Conservation (phyloP, 116 monocot species). For the Iris pallida region DNA sequence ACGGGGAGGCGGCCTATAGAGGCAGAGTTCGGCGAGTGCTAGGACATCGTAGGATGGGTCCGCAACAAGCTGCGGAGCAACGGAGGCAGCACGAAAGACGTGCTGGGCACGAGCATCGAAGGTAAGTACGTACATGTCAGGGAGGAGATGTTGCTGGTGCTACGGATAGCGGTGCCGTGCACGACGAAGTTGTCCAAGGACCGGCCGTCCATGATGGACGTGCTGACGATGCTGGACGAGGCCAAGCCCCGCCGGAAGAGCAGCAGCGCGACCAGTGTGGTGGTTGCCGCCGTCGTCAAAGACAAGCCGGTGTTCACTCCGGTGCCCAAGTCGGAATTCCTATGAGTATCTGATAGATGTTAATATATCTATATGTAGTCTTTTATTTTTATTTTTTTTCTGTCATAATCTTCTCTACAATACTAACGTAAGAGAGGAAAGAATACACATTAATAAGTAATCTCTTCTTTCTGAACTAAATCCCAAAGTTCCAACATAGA, state of each 20-base stretch:
- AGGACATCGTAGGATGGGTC: slow-evolving; percentile 84
- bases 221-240: slow-evolving; percentile 79
- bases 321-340: slow-evolving; percentile 40
- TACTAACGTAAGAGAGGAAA: too few species aligned
- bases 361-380: background rate
- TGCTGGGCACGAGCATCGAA: slow-evolving; percentile 47
- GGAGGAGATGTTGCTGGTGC: slow-evolving; percentile 85
- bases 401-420: too few species aligned
- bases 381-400: background rate
- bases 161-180: slow-evolving; percentile 77
- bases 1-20: slow-evolving; percentile 69
- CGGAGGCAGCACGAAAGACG: slow-evolving; percentile 31
- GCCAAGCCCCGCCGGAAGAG: slow-evolving; percentile 89
- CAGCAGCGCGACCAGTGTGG: slow-evolving; percentile 29
- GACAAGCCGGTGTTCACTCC: slow-evolving; percentile 87
- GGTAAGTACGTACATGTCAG: slow-evolving; percentile 65
- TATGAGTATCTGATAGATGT: slow-evolving; percentile 10
- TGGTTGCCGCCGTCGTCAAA: slow-evolving; percentile 33
- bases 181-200: slow-evolving; percentile 73
- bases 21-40: slow-evolving; percentile 66
- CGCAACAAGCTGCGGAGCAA: slow-evolving; percentile 41
- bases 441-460: too few species aligned
- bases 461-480: too few species aligned
- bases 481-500: too few species aligned
- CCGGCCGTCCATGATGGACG: slow-evolving; percentile 82